Evolutionary conservation across 1,139 yeast species (phyloP).

Genomic region (Zygoascus sp.): DNA sequence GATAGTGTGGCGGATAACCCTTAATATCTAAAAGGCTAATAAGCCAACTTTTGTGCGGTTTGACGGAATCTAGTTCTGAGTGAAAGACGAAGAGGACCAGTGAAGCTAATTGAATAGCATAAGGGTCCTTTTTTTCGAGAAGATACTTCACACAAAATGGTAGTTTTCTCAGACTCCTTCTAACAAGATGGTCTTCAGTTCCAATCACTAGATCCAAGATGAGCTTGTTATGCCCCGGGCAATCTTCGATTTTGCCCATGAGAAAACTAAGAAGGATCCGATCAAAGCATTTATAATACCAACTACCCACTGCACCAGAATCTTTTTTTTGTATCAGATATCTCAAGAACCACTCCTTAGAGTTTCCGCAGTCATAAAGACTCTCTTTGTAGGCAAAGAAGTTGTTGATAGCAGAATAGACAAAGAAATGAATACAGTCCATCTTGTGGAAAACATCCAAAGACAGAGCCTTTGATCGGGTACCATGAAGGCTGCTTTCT

Average conservation of each 20-base stretch:
- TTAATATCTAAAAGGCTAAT: neutral
- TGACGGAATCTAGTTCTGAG: neutral
- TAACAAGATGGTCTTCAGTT: neutral
- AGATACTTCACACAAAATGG: neutral
- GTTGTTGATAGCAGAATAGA: neutral
- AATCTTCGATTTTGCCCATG: neutral
- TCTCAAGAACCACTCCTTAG: neutral
- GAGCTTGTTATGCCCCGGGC: too few relatives aligned
- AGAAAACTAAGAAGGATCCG: neutral
- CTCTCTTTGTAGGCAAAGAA: neutral
- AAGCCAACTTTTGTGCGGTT: neutral
- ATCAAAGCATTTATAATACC: slow-evolving; percentile 5
- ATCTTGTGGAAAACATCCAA: neutral
- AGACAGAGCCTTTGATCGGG: neutral
- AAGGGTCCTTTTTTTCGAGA: neutral
- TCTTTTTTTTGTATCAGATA: neutral
- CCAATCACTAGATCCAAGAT: neutral
- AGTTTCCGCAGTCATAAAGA: neutral
- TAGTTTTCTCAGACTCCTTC: neutral
- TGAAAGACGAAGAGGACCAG: neutral
- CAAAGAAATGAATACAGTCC: neutral
- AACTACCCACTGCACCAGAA: neutral
- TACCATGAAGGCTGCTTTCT: neutral
- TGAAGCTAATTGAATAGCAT: slow-evolving; percentile 2
- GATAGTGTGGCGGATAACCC: neutral